Conservation (phyloP, 352 stramenopile genomes). For the Phytophthora tubulina region DNA sequence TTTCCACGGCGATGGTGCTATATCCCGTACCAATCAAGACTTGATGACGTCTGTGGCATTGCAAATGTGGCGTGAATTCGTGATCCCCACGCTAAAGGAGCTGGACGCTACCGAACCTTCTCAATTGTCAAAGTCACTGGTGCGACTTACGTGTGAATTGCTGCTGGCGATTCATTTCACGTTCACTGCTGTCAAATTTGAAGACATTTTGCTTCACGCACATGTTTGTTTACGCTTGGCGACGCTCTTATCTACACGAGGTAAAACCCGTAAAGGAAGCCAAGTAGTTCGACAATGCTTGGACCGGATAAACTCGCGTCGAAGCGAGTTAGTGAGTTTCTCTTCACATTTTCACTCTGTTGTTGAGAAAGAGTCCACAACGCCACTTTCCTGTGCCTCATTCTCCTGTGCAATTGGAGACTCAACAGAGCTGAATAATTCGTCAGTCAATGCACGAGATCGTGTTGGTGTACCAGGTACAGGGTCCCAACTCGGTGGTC, state of each 20-base stretch:
- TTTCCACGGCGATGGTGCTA: constrained; percentile 25
- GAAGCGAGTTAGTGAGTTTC: constrained; percentile 49
- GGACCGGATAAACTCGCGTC: constrained; percentile 45
- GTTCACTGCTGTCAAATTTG: constrained; percentile 52
- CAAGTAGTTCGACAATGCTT: constrained; percentile 50
- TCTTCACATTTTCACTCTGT: constrained; percentile 47
- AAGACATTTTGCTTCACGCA: constrained; percentile 63
- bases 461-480: constrained; percentile 60
- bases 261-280: constrained; percentile 43
- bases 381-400: constrained; percentile 25
- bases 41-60: constrained; percentile 46
- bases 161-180: constrained; percentile 54
- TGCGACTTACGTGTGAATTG: constrained; percentile 38
- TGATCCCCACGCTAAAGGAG: constrained; percentile 38
- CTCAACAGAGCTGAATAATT: background rate
- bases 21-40: constrained; percentile 43
- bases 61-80: constrained; percentile 54
- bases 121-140: constrained; percentile 27
- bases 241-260: constrained; percentile 42
- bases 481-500: constrained; percentile 60
- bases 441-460: constrained; percentile 30
- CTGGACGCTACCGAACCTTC: constrained; percentile 41
- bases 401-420: constrained; percentile 54
- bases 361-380: background rate
- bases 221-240: constrained; percentile 55